Evolutionary conservation across 345 rosid species (phyloP).

Genomic region (Laguncularia racemosa): DNA sequence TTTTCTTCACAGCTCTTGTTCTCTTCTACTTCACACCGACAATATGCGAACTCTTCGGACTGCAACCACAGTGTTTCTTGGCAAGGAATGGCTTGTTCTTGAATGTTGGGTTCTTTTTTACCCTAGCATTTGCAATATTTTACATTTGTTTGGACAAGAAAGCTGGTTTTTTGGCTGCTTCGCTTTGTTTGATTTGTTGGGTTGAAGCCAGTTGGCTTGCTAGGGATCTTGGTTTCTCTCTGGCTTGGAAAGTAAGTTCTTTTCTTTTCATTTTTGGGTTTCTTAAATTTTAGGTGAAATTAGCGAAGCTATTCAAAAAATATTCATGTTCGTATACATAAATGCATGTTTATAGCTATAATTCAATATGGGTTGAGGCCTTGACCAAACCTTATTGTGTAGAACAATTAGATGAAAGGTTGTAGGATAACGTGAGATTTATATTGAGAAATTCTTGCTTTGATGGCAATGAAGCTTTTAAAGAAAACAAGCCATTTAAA

Average conservation of each 20-base stretch:
- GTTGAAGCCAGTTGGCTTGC: slow-evolving; percentile 22
- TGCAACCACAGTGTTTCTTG: neutral
- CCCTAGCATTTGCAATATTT: slow-evolving; percentile 13
- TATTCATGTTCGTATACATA: too few relatives aligned
- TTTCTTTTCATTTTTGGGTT: neutral
- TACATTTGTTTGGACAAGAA: slow-evolving; percentile 18
- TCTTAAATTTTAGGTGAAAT: too few relatives aligned
- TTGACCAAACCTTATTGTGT: too few relatives aligned
- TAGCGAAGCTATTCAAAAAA: too few relatives aligned
- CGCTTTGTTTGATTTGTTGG: slow-evolving; percentile 24
- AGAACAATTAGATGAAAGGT: too few relatives aligned
- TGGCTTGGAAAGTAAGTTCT: slow-evolving; percentile 19
- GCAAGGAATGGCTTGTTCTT: slow-evolving; percentile 10
- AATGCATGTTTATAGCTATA: too few relatives aligned
- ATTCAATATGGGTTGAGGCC: too few relatives aligned
- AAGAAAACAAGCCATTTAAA: too few relatives aligned
- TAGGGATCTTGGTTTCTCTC: slow-evolving; percentile 14
- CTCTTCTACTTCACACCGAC: slow-evolving; percentile 18
- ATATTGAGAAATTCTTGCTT: too few relatives aligned
- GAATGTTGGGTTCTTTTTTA: slow-evolving; percentile 20
- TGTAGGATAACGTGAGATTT: too few relatives aligned
- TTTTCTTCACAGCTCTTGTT: slow-evolving; percentile 20
- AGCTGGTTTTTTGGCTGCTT: slow-evolving; percentile 26
- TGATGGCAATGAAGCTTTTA: too few relatives aligned
- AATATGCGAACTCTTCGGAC: neutral